Evolutionary conservation across 1,284 basidiomycete genomes (phyloP).

Genomic region (Flammula alnicola): DNA sequence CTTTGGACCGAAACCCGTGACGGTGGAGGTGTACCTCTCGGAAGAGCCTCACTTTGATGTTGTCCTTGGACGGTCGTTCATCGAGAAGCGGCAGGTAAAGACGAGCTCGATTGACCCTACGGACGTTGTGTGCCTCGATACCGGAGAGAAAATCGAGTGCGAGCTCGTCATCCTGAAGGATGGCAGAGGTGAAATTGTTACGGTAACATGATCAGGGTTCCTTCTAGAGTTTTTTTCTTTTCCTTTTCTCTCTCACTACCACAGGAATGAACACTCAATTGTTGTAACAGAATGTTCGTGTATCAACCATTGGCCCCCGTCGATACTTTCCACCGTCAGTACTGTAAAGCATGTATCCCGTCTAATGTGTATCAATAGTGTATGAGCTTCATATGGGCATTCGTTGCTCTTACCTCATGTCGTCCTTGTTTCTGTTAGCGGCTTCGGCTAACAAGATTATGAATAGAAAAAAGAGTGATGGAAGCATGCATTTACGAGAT

Average conservation of each 20-base stretch:
- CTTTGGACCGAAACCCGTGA: constrained; percentile 38
- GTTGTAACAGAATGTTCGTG: no score
- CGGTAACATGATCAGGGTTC: constrained; percentile 68
- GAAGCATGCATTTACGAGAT: constrained; percentile 8
- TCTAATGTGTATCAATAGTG: no score
- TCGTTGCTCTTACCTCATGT: no score
- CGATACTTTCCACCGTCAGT: no score
- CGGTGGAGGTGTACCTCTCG: constrained; percentile 74
- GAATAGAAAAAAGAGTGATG: background rate
- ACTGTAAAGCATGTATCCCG: no score
- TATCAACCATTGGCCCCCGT: no score
- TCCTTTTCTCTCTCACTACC: background rate
- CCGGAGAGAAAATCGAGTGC: constrained; percentile 91
- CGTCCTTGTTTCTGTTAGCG: no score
- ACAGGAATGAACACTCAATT: no score
- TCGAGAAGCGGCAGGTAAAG: constrained; percentile 89
- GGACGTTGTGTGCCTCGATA: constrained; percentile 91
- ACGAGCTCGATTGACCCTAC: constrained; percentile 87
- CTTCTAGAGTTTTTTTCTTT: background rate
- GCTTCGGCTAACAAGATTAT: no score
- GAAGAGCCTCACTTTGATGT: constrained; percentile 98
- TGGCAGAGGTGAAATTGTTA: constrained; percentile 86
- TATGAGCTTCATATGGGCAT: no score
- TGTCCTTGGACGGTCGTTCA: constrained; percentile 92
- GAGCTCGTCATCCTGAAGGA: constrained; percentile 91